Percentiles rank a stretch among this genome's conserved stretches.
phyloP scores from a whole-genome alignment of 2,329 filamentous ascomycete species.

The Cordyceps cicadae region DNA sequence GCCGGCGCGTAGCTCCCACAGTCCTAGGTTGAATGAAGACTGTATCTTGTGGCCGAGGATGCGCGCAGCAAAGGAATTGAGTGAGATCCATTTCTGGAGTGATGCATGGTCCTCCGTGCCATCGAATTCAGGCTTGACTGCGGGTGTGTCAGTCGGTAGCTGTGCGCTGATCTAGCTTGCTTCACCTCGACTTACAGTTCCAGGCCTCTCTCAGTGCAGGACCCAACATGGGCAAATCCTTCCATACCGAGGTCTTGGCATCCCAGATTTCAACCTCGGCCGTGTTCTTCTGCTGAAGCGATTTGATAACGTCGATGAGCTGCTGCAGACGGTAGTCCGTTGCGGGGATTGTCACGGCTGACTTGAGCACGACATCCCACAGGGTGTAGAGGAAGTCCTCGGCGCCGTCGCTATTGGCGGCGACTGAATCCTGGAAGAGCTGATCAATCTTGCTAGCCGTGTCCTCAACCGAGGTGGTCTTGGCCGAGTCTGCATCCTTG shows the following conservation, averaged over 20 bases:
- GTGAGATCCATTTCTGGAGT: conserved; percentile 21
- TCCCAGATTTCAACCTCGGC: conserved; percentile 23
- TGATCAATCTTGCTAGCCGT: conserved; percentile 20
- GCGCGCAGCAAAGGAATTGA: conserved; percentile 27
- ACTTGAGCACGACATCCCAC: conserved; percentile 21
- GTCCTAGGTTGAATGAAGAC: conserved; percentile 21
- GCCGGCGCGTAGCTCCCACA: conserved; percentile 23
- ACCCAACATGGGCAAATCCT: conserved; percentile 24
- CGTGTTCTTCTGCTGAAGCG: conserved; percentile 18
- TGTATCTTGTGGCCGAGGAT: conserved; percentile 19
- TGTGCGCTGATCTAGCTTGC: neutral
- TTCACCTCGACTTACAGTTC: conserved; percentile 19
- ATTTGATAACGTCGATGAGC: conserved; percentile 17
- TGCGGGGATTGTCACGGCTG: conserved; percentile 20
- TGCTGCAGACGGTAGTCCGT: conserved; percentile 20
- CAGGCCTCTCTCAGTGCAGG: conserved; percentile 23
- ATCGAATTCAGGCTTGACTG: conserved; percentile 20
- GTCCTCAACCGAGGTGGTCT: conserved; percentile 14
- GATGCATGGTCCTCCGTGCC: conserved; percentile 15
- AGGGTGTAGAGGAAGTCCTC: conserved; percentile 22
- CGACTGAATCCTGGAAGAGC: conserved; percentile 16
- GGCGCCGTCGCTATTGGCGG: conserved; percentile 12
- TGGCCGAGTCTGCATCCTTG: conserved; percentile 11
- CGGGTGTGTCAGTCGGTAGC: neutral
- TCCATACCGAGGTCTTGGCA: conserved; percentile 20